A percentile compares a stretch with the other conserved stretches of the same genome.
These are phyloP conservation scores for Drosera spatulata DNA, from an alignment of 179 eudicot genomes.

Conservation along the genomic window DNA sequence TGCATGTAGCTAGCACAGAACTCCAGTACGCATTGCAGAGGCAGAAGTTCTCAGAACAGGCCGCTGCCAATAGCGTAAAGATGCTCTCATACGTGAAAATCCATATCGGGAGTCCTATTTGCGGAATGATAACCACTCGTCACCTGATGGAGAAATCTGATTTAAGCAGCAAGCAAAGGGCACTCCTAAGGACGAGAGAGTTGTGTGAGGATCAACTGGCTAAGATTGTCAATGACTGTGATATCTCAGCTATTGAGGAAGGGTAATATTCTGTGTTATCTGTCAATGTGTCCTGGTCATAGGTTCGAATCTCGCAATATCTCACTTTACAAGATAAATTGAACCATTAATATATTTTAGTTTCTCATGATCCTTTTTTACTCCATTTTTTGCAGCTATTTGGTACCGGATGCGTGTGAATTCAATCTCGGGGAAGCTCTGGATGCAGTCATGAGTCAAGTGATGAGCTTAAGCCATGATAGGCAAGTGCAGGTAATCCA, in stretches of 20 bases:
- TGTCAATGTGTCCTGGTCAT: neutral
- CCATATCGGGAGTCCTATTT: slow-evolving; percentile 44
- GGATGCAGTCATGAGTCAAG: slow-evolving; percentile 68
- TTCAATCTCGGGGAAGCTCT: slow-evolving; percentile 66
- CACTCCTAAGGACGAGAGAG: slow-evolving; percentile 33
- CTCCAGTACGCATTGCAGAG: slow-evolving; percentile 68
- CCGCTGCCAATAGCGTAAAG: slow-evolving; percentile 41
- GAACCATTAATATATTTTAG: neutral
- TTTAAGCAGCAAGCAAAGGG: slow-evolving; percentile 47
- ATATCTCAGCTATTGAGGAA: slow-evolving; percentile 72
- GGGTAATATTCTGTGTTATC: slow-evolving; percentile 33
- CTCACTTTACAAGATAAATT: neutral
- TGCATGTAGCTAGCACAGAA: slow-evolving; percentile 76
- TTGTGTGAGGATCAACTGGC: slow-evolving; percentile 66
- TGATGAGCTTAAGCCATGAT: slow-evolving; percentile 54
- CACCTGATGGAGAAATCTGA: slow-evolving; percentile 49
- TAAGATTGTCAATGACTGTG: slow-evolving; percentile 58
- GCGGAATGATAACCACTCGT: slow-evolving; percentile 51
- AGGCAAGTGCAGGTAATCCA: slow-evolving; percentile 42
- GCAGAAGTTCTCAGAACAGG: slow-evolving; percentile 58
- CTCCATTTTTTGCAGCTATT: slow-evolving; percentile 43
- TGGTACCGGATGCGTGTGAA: slow-evolving; percentile 36
- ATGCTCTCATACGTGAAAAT: slow-evolving; percentile 47
- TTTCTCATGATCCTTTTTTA: slow-evolving; percentile 7
- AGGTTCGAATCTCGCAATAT: neutral